These are phyloP conservation scores for Solanum dulcamara DNA, from an alignment of 257 asterid species.

Conservation along the genomic window DNA sequence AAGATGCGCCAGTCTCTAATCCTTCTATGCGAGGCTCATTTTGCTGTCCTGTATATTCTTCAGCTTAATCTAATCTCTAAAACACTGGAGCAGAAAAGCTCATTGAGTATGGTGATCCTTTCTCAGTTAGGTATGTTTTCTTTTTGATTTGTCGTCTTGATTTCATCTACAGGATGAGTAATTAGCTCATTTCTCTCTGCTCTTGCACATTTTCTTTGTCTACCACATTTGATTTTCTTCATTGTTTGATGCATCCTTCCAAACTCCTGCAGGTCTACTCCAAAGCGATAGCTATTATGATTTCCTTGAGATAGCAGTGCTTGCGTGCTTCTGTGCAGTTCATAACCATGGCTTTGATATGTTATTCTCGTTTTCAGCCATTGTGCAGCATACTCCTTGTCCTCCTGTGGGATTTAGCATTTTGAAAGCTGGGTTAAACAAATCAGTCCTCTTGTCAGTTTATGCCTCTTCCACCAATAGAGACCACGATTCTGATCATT, in stretches of 20 bases:
- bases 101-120: constrained; percentile 53
- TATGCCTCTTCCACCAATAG: constrained; percentile 71
- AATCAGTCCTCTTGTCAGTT: constrained; percentile 93
- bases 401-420: constrained; percentile 96
- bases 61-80: constrained; percentile 75
- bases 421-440: constrained; percentile 92
- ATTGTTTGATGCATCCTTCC: neutral
- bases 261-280: constrained; percentile 63
- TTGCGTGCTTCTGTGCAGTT: constrained; percentile 88
- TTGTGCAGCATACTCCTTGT: constrained; percentile 74
- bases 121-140: constrained; percentile 71
- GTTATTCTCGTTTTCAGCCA: constrained; percentile 86
- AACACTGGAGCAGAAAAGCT: constrained; percentile 54
- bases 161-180: constrained; percentile 8
- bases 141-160: constrained; percentile 4
- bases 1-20: constrained; percentile 77
- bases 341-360: constrained; percentile 89
- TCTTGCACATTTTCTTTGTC: neutral
- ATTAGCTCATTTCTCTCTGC: constrained; percentile 3
- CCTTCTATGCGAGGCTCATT: constrained; percentile 93
- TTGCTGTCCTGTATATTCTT: constrained; percentile 75
- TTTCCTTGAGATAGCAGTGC: constrained; percentile 74
- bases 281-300: constrained; percentile 73
- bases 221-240: neutral
- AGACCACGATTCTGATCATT: constrained; percentile 42